phyloP scores from a whole-genome alignment of 1,139 yeast genomes.

The Kurtzmaniella quercitrusa region DNA sequence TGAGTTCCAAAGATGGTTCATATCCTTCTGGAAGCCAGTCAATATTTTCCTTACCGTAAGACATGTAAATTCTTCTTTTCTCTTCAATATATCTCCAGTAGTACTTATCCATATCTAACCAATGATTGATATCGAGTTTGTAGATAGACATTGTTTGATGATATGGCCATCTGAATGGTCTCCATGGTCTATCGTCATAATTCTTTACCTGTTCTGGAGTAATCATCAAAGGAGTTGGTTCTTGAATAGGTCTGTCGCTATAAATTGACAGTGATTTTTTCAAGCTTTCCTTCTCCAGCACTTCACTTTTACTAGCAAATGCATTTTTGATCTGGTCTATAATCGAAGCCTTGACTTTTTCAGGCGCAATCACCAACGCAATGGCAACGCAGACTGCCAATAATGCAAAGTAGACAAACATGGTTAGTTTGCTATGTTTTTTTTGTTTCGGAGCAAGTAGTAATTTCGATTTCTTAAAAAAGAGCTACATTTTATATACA shows the following conservation, averaged over 20 bases:
- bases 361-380: not conserved
- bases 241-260: conserved; percentile 25
- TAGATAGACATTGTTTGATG: conserved; percentile 77
- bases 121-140: conserved; percentile 65
- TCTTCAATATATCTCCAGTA: conserved; percentile 64
- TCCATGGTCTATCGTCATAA: conserved; percentile 75
- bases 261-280: conserved; percentile 5
- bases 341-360: not conserved
- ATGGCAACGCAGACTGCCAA: not conserved
- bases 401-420: not conserved
- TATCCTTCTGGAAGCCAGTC: conserved; percentile 69
- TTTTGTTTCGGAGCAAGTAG: too few relatives aligned
- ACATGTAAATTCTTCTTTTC: conserved; percentile 52
- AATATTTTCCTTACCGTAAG: conserved; percentile 58
- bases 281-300: conserved; percentile 9
- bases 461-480: too few relatives aligned
- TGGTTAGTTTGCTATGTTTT: not conserved
- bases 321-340: not conserved
- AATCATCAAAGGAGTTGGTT: conserved; percentile 57
- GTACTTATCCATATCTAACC: conserved; percentile 79
- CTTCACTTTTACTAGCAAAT: not conserved
- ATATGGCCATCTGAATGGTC: conserved; percentile 78
- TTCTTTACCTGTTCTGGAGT: conserved; percentile 64
- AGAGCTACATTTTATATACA: not conserved
- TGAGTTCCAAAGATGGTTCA: conserved; percentile 58